Base-by-base conservation (phyloP, 305 asterid species). In the Nicotiana rustica region DNA sequence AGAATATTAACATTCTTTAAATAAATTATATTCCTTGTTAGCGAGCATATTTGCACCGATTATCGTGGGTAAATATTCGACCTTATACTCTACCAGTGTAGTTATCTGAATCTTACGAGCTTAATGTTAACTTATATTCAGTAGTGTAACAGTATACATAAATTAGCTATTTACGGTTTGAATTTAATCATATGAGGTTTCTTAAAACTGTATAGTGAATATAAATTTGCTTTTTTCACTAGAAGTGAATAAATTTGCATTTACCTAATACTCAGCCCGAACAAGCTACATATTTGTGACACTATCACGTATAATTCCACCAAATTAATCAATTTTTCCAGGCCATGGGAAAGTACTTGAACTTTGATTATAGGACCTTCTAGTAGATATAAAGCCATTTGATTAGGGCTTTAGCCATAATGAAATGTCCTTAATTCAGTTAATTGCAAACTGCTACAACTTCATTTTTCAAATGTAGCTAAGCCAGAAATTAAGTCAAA, bases 401-500 rank as follows among this genome's bases (percentile, higher is more conserved):
- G 4, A 13, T 47, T 71, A 71, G 78, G 59, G 78, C 35, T 21
- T 71, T 47, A 47, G 78, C 78, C 78, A 47, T 44, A 21, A 47
- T 47, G 33, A 71, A 19, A 19, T 71, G n/a, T 13, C 21, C 38
- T 71, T 71, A 21, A 47, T 71, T 21, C 38, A 71, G 21, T 71
- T 71, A 47, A 47, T 71, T 47, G 62, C 33, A 41, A 71, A 44
- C 36, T 13, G 60, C 38, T 71, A 15, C 18, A 44, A 33, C 38
- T 10, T n/a, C 10, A 2, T 71, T 71, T 21, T 47, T 71, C 19
- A 47, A 71, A 71, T 71, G 79, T 71, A 44, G 78, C 13, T 70
- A 47, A 33, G 56, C 41, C 77, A 85, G 57, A 56, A 47, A 25
- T 25, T 25, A 25, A 85, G 69, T 75, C 84, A 79, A 83, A 79